These are phyloP conservation scores for Trebouxia sp. DNA, from an alignment of 139 green algal species.

Conservation along the genomic window DNA sequence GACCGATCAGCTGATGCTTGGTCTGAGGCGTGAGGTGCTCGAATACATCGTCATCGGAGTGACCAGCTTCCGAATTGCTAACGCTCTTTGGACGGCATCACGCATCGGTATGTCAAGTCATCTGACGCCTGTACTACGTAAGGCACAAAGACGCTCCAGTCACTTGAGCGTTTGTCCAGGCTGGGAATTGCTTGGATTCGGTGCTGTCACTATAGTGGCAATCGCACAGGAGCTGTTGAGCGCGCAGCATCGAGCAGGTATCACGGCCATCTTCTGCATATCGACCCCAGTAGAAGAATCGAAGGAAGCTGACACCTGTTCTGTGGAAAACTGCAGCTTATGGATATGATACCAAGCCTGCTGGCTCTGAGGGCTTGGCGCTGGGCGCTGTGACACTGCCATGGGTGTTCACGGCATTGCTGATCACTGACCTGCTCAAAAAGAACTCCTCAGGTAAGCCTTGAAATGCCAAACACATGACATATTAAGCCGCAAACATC, in stretches of 20 bases:
- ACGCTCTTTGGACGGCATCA: neutral
- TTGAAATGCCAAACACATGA: too few species aligned
- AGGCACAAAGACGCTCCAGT: too few species aligned
- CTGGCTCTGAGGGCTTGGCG: constrained; percentile 41
- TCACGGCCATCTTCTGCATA: too few species aligned
- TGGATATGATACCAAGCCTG: constrained; percentile 29
- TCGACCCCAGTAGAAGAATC: too few species aligned
- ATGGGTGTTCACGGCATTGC: constrained; percentile 43
- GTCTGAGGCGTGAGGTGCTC: neutral
- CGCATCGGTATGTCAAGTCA: neutral
- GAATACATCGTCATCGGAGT: neutral
- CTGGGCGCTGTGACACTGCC: constrained; percentile 39
- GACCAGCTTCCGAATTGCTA: neutral
- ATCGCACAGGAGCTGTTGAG: neutral
- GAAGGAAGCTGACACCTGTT: too few species aligned
- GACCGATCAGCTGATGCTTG: neutral
- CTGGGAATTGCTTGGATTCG: constrained; percentile 3
- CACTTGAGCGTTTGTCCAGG: neutral
- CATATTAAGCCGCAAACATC: too few species aligned
- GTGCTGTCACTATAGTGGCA: neutral
- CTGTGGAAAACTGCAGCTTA: constrained; percentile 5
- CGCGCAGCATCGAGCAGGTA: neutral
- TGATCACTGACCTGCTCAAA: neutral
- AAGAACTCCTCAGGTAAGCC: constrained; percentile 11
- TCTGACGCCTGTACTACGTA: too few species aligned